A percentile compares a stretch with the other conserved stretches of the same genome.
These are phyloP conservation scores for Ormosia emarginata DNA, from an alignment of 306 rosid species.

Conservation along the genomic window DNA sequence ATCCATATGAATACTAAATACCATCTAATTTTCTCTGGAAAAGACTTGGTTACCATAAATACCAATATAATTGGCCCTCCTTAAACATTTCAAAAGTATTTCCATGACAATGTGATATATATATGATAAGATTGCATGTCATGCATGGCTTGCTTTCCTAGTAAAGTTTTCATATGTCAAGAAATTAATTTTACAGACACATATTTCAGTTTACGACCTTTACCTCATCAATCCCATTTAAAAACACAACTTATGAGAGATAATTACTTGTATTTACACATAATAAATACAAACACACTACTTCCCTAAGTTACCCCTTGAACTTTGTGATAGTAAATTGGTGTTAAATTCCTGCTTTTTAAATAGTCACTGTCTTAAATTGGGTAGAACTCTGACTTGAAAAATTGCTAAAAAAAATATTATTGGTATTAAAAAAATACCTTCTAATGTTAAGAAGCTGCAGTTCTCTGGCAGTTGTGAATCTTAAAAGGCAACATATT, in stretches of 20 bases:
- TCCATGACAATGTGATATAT: not conserved
- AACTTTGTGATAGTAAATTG: too few species aligned
- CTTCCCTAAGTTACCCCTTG: too few species aligned
- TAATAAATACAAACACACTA: too few species aligned
- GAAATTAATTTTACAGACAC: not conserved
- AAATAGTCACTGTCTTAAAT: too few species aligned
- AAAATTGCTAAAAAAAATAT: not conserved
- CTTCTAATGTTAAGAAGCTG: not conserved
- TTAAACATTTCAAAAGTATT: not conserved
- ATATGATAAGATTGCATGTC: not conserved
- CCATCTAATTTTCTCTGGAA: not conserved
- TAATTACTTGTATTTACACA: too few species aligned
- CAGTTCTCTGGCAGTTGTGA: not conserved
- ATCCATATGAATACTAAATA: constrained; percentile 10
- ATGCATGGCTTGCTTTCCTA: not conserved
- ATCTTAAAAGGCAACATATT: not conserved
- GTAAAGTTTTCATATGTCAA: not conserved
- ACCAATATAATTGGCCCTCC: not conserved
- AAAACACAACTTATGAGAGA: too few species aligned
- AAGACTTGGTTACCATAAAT: not conserved
- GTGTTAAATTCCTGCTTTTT: not conserved
- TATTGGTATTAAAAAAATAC: not conserved
- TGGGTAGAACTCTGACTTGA: not conserved
- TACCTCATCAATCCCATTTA: too few species aligned
- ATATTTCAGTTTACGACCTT: not conserved